A percentile compares a stretch with the other conserved stretches of the same genome.
Evolutionary conservation across 352 stramenopile species (phyloP).

Genomic region (Globisporangium yorkense): DNA sequence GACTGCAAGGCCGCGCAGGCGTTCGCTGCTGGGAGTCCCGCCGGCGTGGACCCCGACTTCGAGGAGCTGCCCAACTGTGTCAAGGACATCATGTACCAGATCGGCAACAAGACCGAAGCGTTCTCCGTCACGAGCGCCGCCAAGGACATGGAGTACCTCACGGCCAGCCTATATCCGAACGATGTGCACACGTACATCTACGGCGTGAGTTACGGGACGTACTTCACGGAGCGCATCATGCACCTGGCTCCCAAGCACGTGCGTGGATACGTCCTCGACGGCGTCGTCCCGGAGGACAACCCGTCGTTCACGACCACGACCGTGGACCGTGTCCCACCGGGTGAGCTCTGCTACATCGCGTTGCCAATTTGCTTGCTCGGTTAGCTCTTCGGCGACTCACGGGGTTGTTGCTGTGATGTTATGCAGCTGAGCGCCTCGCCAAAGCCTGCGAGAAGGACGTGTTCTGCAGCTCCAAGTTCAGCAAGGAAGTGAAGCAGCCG

Average conservation of each 20-base stretch:
- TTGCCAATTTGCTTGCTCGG: too few species aligned
- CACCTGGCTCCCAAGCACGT: constrained; percentile 14
- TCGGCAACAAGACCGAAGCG: constrained; percentile 52
- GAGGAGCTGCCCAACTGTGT: constrained; percentile 7
- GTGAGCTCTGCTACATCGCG: too few species aligned
- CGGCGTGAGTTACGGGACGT: constrained; percentile 22
- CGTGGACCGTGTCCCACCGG: background rate
- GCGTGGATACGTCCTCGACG: constrained; percentile 23
- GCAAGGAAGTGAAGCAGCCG: constrained; percentile 5
- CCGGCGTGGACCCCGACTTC: background rate
- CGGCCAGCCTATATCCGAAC: background rate
- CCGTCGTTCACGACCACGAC: constrained; percentile 7
- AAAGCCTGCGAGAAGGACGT: constrained; percentile 5
- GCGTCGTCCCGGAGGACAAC: constrained; percentile 11
- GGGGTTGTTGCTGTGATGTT: background rate
- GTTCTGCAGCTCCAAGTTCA: constrained; percentile 11
- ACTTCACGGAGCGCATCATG: constrained; percentile 18
- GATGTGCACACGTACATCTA: constrained; percentile 16
- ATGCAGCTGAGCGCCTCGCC: background rate
- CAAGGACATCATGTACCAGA: constrained; percentile 28
- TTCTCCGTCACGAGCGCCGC: constrained; percentile 40
- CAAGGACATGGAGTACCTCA: background rate
- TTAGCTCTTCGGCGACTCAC: too few species aligned
- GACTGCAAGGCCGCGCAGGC: constrained; percentile 9
- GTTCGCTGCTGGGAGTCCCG: constrained; percentile 1